Percentiles rank a stretch among this genome's conserved stretches.
Evolutionary conservation across 2,329 filamentous ascomycete genomes (phyloP).

Genomic region (Ophidiomyces ophidiicola): DNA sequence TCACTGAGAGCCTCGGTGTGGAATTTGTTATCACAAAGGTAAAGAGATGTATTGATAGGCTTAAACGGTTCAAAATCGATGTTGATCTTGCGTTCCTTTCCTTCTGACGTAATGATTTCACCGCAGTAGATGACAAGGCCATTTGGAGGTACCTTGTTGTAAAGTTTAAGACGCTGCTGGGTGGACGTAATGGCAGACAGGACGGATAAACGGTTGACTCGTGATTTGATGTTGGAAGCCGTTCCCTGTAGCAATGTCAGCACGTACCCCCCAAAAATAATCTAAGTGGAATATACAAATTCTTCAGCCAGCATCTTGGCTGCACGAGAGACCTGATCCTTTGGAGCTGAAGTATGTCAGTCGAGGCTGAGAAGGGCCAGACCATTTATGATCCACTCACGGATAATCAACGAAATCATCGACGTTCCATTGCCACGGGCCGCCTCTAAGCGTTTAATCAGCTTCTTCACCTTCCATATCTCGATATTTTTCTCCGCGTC

Average conservation of each 20-base stretch:
- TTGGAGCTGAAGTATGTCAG: conserved; percentile 53
- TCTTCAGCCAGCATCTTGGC: conserved; percentile 99
- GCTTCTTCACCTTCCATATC: conserved; percentile 93
- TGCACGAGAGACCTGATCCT: conserved; percentile 91
- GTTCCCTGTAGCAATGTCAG: conserved; percentile 53
- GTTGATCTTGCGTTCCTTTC: conserved; percentile 99
- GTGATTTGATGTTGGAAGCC: conserved; percentile 98
- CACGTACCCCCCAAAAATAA: conserved; percentile 10
- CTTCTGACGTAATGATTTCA: conserved; percentile 98
- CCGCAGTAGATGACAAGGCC: conserved; percentile 97
- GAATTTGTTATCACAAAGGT: conserved; percentile 99
- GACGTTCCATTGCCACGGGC: conserved; percentile 96
- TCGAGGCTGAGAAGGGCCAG: neutral
- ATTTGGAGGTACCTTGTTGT: conserved; percentile 97
- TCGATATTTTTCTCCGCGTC: conserved; percentile 97
- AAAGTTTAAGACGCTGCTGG: conserved; percentile 96
- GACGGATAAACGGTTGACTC: conserved; percentile 96
- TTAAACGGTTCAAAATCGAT: conserved; percentile 99
- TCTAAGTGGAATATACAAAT: conserved; percentile 53
- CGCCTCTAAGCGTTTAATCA: conserved; percentile 96
- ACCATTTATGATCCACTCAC: conserved; percentile 44
- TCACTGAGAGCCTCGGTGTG: conserved; percentile 96
- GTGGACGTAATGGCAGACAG: conserved; percentile 97
- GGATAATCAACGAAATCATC: conserved; percentile 99
- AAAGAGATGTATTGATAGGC: conserved; percentile 98